Evolutionary conservation across 768 basidiomycete species (phyloP).

Genomic region (Gloeopeniophorella convolvens): DNA sequence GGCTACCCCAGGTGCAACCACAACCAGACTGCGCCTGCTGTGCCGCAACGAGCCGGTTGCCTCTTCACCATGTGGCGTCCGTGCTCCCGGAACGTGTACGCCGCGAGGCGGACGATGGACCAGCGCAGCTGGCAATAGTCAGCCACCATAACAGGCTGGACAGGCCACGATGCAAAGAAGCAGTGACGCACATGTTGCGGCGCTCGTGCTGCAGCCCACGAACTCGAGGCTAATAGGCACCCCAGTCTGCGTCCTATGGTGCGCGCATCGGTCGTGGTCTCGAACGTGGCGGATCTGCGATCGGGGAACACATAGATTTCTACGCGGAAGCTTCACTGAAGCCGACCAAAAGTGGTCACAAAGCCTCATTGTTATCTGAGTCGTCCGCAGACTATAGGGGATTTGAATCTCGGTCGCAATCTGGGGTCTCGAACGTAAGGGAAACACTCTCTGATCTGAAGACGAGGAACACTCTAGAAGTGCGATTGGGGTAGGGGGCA

Average conservation of each 20-base stretch:
- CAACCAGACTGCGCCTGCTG: too few species aligned
- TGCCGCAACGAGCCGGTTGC: too few species aligned
- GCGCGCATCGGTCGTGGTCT: neutral
- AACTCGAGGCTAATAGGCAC: slow-evolving; percentile 4
- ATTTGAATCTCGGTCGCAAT: too few species aligned
- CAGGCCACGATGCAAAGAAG: slow-evolving; percentile 7
- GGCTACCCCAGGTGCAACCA: too few species aligned
- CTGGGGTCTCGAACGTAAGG: neutral
- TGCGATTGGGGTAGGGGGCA: too few species aligned
- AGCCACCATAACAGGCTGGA: slow-evolving; percentile 1
- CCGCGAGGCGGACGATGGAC: slow-evolving; percentile 17
- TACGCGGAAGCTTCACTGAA: slow-evolving; percentile 2
- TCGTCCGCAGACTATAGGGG: neutral
- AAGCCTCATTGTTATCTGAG: slow-evolving; percentile 7
- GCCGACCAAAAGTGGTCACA: neutral
- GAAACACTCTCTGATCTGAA: neutral
- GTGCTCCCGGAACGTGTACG: slow-evolving; percentile 4
- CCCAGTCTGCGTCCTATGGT: neutral
- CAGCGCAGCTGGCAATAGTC: slow-evolving; percentile 7
- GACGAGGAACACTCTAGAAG: too few species aligned
- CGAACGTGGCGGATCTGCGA: neutral
- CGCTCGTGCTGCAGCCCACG: neutral
- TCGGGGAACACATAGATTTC: neutral
- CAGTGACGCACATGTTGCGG: neutral
- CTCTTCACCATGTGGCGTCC: slow-evolving; percentile 1